Base-by-base conservation (phyloP, 2,329 filamentous ascomycete species). In the Drechslerella dactyloides region DNA sequence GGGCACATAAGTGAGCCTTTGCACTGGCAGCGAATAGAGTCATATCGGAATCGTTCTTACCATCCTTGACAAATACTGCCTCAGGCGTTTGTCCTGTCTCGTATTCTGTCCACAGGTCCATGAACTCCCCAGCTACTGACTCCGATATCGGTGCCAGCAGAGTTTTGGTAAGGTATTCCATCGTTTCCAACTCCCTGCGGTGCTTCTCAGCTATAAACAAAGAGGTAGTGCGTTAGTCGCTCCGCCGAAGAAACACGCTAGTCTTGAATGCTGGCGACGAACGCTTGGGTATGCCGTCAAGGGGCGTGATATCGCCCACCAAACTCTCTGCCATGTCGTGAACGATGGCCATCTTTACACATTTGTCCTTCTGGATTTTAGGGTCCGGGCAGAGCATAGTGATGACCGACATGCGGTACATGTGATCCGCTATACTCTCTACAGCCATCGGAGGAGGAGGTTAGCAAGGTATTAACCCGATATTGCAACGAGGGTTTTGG, bases 341-440 rank as follows among this genome's bases (percentile, higher is more conserved):
- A 50, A 99, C 83, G 35, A 99, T 85, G 24, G 92, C 93, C 93
- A 99, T 97, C 81, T 91, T 91, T 77, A 91, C 93, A 83, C 94
- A 99, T 76, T 88, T 89, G 78, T 97, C 89, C 77, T 97, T 83
- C 42, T 85, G 85, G 0, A 86, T 81, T 1, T 87, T 84, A 10
- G 97, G 85, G 0, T 89, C 81, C 0, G 90, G 84, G 1, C 91
- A 92, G 75, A 97, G 86, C 88, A 99, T 90, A 74, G 91, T 92
- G 80, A 99, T 91, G 76, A 99, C 86, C 55, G 93, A 91, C 94
- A 99, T 99, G 81, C 94, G 92, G 82, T 97, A 99, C 94, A 99
- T 99, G 84, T 99, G 94, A 82, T 99, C 94, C 60, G 91, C 86
- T 78, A 99, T 97, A 1, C 91, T 96, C 81, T 99, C 94, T 76